Evolutionary conservation across 2,329 filamentous ascomycete genomes (phyloP).

Genomic region (Fusarium humuli): DNA sequence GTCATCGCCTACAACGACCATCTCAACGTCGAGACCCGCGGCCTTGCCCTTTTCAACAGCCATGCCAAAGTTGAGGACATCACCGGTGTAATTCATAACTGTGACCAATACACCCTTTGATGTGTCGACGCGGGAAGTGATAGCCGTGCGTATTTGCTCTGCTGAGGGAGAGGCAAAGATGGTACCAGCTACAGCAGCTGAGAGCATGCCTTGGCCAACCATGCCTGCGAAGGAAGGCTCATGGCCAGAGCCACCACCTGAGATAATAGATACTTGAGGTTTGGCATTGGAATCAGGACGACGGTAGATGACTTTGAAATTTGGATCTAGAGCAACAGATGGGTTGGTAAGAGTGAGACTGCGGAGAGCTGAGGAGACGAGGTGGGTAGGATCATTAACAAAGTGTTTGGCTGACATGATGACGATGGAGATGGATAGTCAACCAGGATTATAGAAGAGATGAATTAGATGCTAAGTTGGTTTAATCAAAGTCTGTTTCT

Average conservation of each 20-base stretch:
- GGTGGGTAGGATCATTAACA: conserved; percentile 82
- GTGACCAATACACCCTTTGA: conserved; percentile 84
- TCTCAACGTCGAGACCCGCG: conserved; percentile 80
- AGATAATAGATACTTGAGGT: conserved; percentile 83
- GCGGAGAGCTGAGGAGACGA: conserved; percentile 81
- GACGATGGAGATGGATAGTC: conserved; percentile 26
- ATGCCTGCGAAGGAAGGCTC: conserved; percentile 89
- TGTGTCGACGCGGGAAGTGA: conserved; percentile 77
- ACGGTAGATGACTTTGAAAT: conserved; percentile 87
- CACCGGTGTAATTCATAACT: conserved; percentile 95
- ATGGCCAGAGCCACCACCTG: conserved; percentile 89
- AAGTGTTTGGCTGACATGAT: conserved; percentile 81
- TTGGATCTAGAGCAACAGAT: conserved; percentile 78
- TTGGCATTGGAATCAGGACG: conserved; percentile 62
- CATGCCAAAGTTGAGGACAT: conserved; percentile 93
- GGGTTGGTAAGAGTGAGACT: conserved; percentile 87
- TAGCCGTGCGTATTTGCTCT: conserved; percentile 83
- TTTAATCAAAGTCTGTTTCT: background rate
- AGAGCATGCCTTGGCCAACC: conserved; percentile 83
- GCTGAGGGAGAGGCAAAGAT: conserved; percentile 87
- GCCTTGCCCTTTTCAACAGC: conserved; percentile 92
- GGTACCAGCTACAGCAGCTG: conserved; percentile 85
- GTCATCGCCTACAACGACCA: conserved; percentile 93
- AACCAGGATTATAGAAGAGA: background rate
- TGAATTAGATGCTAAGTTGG: background rate